phyloP scores from a whole-genome alignment of 768 basidiomycete genomes.

The Lactarius trivialis region DNA sequence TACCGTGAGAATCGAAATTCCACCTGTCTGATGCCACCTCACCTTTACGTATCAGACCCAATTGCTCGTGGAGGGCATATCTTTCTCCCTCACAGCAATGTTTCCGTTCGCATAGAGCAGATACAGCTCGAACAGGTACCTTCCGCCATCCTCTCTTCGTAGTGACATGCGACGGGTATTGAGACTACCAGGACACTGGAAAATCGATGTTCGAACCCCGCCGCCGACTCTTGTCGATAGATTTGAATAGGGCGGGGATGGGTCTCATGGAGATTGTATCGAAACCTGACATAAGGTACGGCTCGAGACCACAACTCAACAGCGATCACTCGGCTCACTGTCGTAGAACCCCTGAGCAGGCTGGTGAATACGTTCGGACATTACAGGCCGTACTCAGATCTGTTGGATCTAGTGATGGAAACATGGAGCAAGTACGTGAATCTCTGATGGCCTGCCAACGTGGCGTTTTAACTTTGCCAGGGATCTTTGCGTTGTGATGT shows the following conservation, averaged over 20 bases:
- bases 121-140: constrained; percentile 89
- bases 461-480: constrained; percentile 35
- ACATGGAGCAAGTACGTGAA: constrained; percentile 86
- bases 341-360: constrained; percentile 75
- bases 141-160: not conserved
- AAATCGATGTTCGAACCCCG: constrained; percentile 64
- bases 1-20: constrained; percentile 11
- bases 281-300: constrained; percentile 74
- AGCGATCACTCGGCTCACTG: not conserved
- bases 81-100: constrained; percentile 34
- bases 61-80: constrained; percentile 66
- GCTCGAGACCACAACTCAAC: not conserved
- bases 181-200: constrained; percentile 69
- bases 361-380: constrained; percentile 75
- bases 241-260: constrained; percentile 86
- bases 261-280: constrained; percentile 96
- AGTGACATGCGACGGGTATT: constrained; percentile 1
- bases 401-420: constrained; percentile 85
- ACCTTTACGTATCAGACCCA: constrained; percentile 51
- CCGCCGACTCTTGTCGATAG: constrained; percentile 54
- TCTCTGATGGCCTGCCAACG: constrained; percentile 1
- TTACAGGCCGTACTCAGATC: constrained; percentile 77
- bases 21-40: not conserved
- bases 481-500: constrained; percentile 94
- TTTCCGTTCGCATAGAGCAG: constrained; percentile 78